Evolutionary conservation across 345 rosid species (phyloP).

Genomic region (Melaleuca quinquenervia): DNA sequence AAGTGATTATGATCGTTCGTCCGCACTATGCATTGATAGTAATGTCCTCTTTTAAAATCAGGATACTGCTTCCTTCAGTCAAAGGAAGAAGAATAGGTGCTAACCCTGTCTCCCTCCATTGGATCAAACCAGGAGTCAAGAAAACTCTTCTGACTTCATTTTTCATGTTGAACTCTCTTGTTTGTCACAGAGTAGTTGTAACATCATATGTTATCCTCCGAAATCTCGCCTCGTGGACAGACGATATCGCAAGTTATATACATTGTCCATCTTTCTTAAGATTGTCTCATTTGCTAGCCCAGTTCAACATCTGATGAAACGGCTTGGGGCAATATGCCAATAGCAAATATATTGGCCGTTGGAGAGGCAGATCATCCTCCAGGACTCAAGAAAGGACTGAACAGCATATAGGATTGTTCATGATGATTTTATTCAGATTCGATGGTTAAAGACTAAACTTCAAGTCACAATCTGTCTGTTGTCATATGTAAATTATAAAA

Average conservation of each 20-base stretch:
- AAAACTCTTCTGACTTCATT: not conserved
- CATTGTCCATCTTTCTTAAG: not conserved
- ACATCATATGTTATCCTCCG: not conserved
- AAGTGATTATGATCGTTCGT: not conserved
- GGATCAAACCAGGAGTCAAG: not conserved
- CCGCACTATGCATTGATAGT: not conserved
- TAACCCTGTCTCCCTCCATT: not conserved
- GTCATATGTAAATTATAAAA: not conserved
- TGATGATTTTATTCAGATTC: not conserved
- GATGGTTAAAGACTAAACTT: not conserved
- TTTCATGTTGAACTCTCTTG: not conserved
- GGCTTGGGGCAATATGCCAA: not conserved
- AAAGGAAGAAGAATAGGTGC: not conserved
- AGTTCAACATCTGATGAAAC: not conserved
- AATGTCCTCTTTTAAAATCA: not conserved
- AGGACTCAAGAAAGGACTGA: not conserved
- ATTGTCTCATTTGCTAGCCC: not conserved
- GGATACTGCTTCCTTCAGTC: not conserved
- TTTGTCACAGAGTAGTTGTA: not conserved
- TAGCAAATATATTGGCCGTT: not conserved
- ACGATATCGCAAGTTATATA: not conserved
- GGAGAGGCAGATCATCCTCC: not conserved
- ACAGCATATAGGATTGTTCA: not conserved
- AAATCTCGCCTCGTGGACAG: not conserved
- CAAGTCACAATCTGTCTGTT: not conserved